These are phyloP conservation scores for Hymenoscyphus fructigenus DNA, from an alignment of 2,329 filamentous ascomycete genomes.

Conservation along the genomic window DNA sequence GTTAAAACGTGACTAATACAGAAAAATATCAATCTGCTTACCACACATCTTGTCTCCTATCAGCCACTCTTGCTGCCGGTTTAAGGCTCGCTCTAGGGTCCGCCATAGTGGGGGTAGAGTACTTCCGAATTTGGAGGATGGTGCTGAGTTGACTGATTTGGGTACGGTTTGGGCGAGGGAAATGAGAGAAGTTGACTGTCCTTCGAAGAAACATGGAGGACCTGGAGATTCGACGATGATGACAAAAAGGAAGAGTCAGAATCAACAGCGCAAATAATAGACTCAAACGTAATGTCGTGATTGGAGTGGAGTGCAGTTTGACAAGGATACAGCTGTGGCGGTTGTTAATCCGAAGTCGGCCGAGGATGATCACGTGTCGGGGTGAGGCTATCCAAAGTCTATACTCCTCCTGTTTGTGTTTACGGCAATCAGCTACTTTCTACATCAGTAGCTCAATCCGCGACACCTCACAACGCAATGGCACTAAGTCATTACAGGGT, in stretches of 20 bases:
- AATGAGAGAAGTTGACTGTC: neutral
- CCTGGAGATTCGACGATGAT: neutral
- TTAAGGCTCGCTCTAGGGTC: conserved; percentile 40
- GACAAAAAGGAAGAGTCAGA: neutral
- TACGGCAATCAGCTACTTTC: neutral
- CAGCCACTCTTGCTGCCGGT: conserved; percentile 53
- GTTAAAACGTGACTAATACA: neutral
- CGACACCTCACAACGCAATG: neutral
- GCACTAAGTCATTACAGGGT: neutral
- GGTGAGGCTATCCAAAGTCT: neutral
- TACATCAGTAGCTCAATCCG: neutral
- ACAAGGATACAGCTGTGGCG: neutral
- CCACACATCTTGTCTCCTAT: conserved; percentile 59
- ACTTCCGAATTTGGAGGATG: neutral
- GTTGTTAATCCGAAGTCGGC: neutral
- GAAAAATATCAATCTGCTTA: conserved; percentile 33
- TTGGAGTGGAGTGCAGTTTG: neutral
- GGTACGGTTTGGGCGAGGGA: neutral
- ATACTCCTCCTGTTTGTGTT: too few species aligned
- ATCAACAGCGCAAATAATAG: neutral
- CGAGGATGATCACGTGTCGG: neutral
- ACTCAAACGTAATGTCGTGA: neutral
- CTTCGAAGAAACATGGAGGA: conserved; percentile 4
- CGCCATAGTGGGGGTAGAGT: conserved; percentile 32
- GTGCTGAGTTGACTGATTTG: neutral